A percentile compares a stretch with the other conserved stretches of the same genome.
phyloP scores from a whole-genome alignment of 2,329 filamentous ascomycete species.

The Chaetomiaceae sp. region DNA sequence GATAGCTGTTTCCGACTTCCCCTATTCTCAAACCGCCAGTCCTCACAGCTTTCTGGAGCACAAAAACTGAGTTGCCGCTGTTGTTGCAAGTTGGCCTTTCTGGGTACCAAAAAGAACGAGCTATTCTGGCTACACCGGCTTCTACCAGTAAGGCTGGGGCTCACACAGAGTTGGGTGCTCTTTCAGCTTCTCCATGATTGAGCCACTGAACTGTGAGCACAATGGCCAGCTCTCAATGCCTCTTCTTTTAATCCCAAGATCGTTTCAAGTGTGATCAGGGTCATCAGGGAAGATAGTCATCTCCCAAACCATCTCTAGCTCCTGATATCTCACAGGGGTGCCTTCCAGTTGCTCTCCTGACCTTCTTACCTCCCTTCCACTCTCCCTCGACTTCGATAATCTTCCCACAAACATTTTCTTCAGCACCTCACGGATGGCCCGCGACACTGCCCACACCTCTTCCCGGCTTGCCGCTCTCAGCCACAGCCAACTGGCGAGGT shows the following conservation, averaged over 20 bases:
- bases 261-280: neutral
- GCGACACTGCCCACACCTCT: neutral
- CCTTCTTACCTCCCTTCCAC: neutral
- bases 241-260: neutral
- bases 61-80: no score
- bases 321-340: neutral
- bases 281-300: neutral
- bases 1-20: no score
- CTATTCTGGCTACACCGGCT: neutral
- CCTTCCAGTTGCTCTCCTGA: neutral
- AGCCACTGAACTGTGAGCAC: neutral
- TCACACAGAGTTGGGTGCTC: constrained; percentile 6
- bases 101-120: neutral
- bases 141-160: neutral
- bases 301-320: neutral
- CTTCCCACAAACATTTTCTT: neutral
- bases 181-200: neutral
- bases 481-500: neutral
- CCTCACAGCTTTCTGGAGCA: no score
- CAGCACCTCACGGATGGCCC: neutral
- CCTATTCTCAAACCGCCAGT: neutral
- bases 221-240: neutral
- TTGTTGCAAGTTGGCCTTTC: neutral
- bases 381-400: neutral
- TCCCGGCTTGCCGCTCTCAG: neutral